phyloP scores from a whole-genome alignment of 306 rosid genomes.

The Dryas alaskensis region DNA sequence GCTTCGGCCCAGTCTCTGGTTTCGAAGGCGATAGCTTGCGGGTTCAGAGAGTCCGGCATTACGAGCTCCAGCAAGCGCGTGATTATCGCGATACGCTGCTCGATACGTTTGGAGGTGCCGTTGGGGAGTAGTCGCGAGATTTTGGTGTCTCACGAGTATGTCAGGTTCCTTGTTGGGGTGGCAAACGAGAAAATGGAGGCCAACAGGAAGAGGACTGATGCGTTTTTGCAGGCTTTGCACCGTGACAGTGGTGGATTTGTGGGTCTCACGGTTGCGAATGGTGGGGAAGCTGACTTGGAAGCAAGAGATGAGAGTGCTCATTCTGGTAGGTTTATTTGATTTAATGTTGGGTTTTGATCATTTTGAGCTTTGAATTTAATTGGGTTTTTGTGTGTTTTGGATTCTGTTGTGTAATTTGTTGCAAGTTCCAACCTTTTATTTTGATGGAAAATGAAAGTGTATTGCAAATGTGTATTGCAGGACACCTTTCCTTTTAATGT shows the following conservation, averaged over 20 bases:
- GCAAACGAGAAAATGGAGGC: conserved; percentile 89
- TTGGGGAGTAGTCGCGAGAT: conserved; percentile 53
- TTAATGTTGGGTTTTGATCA: neutral
- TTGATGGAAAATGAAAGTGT: conserved; percentile 9
- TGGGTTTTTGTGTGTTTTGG: neutral
- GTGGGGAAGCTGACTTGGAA: conserved; percentile 26
- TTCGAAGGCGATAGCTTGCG: conserved; percentile 73
- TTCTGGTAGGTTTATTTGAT: conserved; percentile 42
- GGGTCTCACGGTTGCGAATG: conserved; percentile 7
- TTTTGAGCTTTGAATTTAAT: neutral
- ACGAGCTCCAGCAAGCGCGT: conserved; percentile 70
- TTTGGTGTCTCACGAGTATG: conserved; percentile 68
- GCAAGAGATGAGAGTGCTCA: conserved; percentile 26
- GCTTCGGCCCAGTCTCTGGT: conserved; percentile 73
- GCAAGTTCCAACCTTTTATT: neutral
- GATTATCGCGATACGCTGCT: conserved; percentile 87
- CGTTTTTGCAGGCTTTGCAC: conserved; percentile 49
- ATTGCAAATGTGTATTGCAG: conserved; percentile 48
- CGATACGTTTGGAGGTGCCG: conserved; percentile 80
- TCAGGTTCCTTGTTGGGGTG: conserved; percentile 57
- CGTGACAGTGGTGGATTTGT: conserved; percentile 28
- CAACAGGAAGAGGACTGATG: conserved; percentile 66
- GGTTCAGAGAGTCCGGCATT: conserved; percentile 91
- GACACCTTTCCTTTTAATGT: conserved; percentile 60
- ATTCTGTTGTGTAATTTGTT: neutral